These are phyloP conservation scores for Dorcoceras hygrometricum DNA, from an alignment of 257 asterid species.

Conservation along the genomic window DNA sequence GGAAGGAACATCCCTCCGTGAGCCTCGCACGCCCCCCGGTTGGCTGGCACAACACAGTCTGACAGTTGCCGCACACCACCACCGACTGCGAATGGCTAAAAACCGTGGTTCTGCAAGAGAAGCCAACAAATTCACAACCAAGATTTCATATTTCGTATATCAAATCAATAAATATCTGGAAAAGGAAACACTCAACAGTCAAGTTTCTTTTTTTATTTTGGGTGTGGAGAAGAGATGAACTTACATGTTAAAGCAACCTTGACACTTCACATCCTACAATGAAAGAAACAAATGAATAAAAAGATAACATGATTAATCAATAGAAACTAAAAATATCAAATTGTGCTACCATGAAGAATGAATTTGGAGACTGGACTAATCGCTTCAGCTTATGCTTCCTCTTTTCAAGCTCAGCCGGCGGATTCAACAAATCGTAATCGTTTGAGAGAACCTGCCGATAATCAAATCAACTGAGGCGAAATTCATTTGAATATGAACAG, in stretches of 20 bases:
- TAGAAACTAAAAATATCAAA: neutral
- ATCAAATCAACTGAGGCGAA: neutral
- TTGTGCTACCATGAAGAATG: slow-evolving; percentile 45
- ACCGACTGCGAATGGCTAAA: slow-evolving; percentile 54
- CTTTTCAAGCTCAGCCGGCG: slow-evolving; percentile 69
- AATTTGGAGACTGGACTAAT: slow-evolving; percentile 52
- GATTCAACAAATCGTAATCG: slow-evolving; percentile 59
- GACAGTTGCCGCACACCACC: slow-evolving; percentile 59
- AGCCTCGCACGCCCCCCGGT: slow-evolving; percentile 67
- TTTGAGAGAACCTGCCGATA: slow-evolving; percentile 45
- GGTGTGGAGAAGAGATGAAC: neutral
- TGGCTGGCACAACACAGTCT: slow-evolving; percentile 61
- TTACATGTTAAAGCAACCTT: slow-evolving; percentile 70
- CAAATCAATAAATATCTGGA: neutral
- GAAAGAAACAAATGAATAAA: neutral
- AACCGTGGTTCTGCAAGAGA: slow-evolving; percentile 46
- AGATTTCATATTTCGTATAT: neutral
- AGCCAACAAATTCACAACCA: neutral
- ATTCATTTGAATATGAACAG: neutral
- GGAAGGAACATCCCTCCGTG: slow-evolving; percentile 74
- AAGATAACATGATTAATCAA: neutral
- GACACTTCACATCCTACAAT: slow-evolving; percentile 54
- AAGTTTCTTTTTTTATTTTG: too few relatives aligned
- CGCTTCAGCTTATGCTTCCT: slow-evolving; percentile 80
- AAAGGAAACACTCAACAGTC: neutral